A percentile compares a stretch with the other conserved stretches of the same genome.
These are phyloP conservation scores for Hordeum pubiflorum DNA, from an alignment of 202 grass and related monocot genomes.

Conservation along the genomic window DNA sequence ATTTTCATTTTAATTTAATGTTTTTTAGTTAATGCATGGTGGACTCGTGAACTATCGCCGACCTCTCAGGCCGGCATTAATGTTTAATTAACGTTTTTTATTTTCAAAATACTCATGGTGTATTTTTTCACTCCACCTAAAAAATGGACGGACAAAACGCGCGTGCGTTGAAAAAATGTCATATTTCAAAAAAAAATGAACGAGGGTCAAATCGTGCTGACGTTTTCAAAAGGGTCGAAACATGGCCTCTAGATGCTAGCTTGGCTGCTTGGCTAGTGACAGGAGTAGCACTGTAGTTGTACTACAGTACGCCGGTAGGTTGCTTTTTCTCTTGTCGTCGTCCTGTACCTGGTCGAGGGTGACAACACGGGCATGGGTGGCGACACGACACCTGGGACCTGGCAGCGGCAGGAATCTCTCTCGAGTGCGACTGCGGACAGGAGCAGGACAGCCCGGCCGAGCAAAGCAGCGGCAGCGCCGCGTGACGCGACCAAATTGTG, in stretches of 20 bases:
- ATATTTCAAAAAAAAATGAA: too few relatives aligned
- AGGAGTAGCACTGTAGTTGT: neutral
- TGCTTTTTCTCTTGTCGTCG: slow-evolving; percentile 16
- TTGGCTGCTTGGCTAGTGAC: neutral
- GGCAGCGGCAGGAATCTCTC: slow-evolving; percentile 33
- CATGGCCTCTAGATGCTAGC: neutral
- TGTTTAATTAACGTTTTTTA: too few relatives aligned
- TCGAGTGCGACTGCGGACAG: slow-evolving; percentile 16
- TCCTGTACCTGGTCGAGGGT: slow-evolving; percentile 20
- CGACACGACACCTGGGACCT: slow-evolving; percentile 19
- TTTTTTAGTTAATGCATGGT: too few relatives aligned
- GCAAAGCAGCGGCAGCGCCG: slow-evolving; percentile 49
- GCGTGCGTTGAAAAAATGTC: too few relatives aligned
- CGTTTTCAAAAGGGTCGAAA: too few relatives aligned
- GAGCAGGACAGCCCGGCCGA: slow-evolving; percentile 24
- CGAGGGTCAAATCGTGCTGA: too few relatives aligned
- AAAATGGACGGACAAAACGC: too few relatives aligned
- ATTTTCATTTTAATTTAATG: too few relatives aligned
- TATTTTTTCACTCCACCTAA: too few relatives aligned
- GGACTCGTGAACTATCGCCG: too few relatives aligned
- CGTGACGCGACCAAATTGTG: slow-evolving; percentile 46
- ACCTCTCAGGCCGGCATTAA: too few relatives aligned
- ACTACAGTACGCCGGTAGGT: neutral
- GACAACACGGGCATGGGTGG: slow-evolving; percentile 35
- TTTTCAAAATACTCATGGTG: too few relatives aligned